Percentiles rank a stretch among this genome's conserved stretches.
Evolutionary conservation across 257 asterid genomes (phyloP).

Genomic region (Ilex asprella): DNA sequence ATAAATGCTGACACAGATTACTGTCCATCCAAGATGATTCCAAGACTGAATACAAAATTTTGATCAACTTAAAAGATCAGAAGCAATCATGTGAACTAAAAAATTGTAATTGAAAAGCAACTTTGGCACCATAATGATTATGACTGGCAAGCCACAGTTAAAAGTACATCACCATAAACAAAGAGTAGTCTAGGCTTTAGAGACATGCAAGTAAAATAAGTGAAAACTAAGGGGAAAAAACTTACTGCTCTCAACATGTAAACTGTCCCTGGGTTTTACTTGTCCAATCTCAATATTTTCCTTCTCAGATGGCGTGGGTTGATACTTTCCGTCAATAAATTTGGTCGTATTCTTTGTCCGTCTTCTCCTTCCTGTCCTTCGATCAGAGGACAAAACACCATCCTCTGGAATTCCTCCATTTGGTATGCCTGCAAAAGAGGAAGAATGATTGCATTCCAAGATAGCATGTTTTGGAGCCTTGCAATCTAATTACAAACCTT

Average conservation of each 20-base stretch:
- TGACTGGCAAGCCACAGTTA: too few relatives aligned
- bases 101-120: too few relatives aligned
- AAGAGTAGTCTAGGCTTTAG: too few relatives aligned
- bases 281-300: constrained; percentile 46
- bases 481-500: neutral
- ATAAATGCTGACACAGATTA: too few relatives aligned
- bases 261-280: constrained; percentile 26
- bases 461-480: neutral
- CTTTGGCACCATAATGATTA: too few relatives aligned
- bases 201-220: too few relatives aligned
- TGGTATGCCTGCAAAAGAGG: constrained; percentile 28
- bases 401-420: constrained; percentile 48
- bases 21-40: too few relatives aligned
- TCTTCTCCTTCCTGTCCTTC: constrained; percentile 65
- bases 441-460: constrained; percentile 8
- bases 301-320: constrained; percentile 33
- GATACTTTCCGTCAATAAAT: constrained; percentile 39
- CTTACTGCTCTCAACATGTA: constrained; percentile 43
- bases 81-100: too few relatives aligned
- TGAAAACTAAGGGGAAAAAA: neutral
- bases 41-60: too few relatives aligned
- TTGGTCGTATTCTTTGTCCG: constrained; percentile 45
- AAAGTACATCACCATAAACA: too few relatives aligned
- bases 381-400: constrained; percentile 39
- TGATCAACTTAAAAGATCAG: too few relatives aligned